These are phyloP conservation scores for Spathaspora arborariae DNA, from an alignment of 805 yeast species.

Conservation along the genomic window DNA sequence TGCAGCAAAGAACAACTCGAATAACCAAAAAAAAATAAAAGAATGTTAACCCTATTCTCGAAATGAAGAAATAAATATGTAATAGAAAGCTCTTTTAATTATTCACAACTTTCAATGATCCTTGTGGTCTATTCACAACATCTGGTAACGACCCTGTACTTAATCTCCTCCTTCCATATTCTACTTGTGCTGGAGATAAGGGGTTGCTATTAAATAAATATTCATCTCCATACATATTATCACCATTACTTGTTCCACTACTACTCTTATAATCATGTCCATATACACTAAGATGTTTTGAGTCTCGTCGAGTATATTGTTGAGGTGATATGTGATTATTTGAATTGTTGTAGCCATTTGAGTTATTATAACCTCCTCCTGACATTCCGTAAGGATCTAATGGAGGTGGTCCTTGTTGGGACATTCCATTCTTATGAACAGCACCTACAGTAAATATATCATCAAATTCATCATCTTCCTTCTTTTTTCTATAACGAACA, in stretches of 20 bases:
- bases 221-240: conserved; percentile 10
- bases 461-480: conserved; percentile 41
- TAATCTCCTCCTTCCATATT: conserved; percentile 45
- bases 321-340: conserved; percentile 3
- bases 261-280: conserved; percentile 9
- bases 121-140: conserved; percentile 40
- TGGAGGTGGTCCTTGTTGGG: conserved; percentile 8
- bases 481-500: conserved; percentile 34
- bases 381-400: conserved; percentile 17
- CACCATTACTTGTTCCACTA: conserved; percentile 10
- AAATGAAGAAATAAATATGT: not conserved
- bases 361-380: too few species aligned
- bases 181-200: conserved; percentile 14
- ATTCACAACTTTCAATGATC: conserved; percentile 51
- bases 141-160: conserved; percentile 57
- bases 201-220: not conserved
- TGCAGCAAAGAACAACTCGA: not conserved
- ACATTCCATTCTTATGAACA: conserved; percentile 21
- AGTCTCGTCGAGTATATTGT: conserved; percentile 6
- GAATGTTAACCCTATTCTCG: not conserved
- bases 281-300: conserved; percentile 3
- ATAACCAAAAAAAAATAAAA: not conserved
- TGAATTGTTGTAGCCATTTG: conserved; percentile 11
- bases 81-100: conserved; percentile 3
- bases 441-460: conserved; percentile 29